These are phyloP conservation scores for Ophidiomyces ophidiicola DNA, from an alignment of 2,329 filamentous ascomycete species.

Conservation along the genomic window DNA sequence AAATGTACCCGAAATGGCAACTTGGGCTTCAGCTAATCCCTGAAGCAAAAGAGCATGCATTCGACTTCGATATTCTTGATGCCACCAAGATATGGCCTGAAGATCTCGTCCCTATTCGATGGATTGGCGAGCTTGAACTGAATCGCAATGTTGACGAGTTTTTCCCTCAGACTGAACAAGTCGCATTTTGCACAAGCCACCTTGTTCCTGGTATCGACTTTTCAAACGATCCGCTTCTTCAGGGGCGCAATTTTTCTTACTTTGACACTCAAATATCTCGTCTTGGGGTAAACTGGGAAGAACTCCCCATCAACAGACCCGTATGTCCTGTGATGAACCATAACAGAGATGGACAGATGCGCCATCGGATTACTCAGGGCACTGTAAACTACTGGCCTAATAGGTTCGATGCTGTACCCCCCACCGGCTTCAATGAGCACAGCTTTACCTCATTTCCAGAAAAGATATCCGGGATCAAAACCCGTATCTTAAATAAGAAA, in stretches of 20 bases:
- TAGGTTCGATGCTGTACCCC: conserved; percentile 51
- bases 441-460: conserved; percentile 57
- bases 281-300: conserved; percentile 62
- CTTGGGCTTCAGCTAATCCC: conserved; percentile 70
- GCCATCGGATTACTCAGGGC: conserved; percentile 61
- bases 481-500: conserved; percentile 51
- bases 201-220: conserved; percentile 67
- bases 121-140: conserved; percentile 67
- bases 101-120: conserved; percentile 59
- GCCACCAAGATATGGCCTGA: conserved; percentile 81
- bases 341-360: conserved; percentile 61
- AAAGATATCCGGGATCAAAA: conserved; percentile 58
- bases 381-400: conserved; percentile 73
- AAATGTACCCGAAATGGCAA: conserved; percentile 63
- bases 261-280: conserved; percentile 48
- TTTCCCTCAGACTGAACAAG: conserved; percentile 72
- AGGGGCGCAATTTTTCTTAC: conserved; percentile 58
- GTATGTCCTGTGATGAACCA: conserved; percentile 64
- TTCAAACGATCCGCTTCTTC: conserved; percentile 60
- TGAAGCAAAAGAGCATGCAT: conserved; percentile 59
- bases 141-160: conserved; percentile 72
- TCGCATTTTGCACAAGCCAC: conserved; percentile 70
- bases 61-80: conserved; percentile 76
- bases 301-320: conserved; percentile 64
- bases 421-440: conserved; percentile 50